A percentile compares a stretch with the other conserved stretches of the same genome.
phyloP scores from a whole-genome alignment of 768 basidiomycete species.

The Lactarius pseudohatsudake region DNA sequence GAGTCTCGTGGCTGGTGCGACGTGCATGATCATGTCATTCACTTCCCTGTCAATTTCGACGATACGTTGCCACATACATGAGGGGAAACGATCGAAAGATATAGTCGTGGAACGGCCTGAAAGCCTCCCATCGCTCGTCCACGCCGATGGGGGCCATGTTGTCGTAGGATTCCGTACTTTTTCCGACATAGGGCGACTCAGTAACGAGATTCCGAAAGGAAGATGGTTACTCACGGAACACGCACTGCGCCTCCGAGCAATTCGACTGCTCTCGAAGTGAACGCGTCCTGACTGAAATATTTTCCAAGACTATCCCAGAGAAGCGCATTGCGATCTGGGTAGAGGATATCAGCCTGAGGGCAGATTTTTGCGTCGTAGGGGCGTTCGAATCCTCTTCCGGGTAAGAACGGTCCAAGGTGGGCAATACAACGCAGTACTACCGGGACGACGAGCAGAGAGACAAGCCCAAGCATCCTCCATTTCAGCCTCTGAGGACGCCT shows the following conservation, averaged over 20 bases:
- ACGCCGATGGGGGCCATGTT: conserved; percentile 47
- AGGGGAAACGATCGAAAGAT: conserved; percentile 57
- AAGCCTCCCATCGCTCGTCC: conserved; percentile 48
- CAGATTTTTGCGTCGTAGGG: not conserved
- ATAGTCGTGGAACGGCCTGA: conserved; percentile 42
- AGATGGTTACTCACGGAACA: conserved; percentile 37
- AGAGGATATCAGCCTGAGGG: conserved; percentile 35
- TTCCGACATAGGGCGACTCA: not conserved
- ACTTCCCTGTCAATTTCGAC: too few species aligned
- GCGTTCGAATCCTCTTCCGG: not conserved
- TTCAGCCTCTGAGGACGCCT: not conserved
- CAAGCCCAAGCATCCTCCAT: not conserved
- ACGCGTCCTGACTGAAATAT: conserved; percentile 37
- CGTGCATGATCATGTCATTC: not conserved
- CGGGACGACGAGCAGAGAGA: not conserved
- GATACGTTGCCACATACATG: conserved; percentile 42
- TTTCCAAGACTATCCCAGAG: conserved; percentile 37
- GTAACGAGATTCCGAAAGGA: not conserved
- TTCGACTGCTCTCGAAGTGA: conserved; percentile 37
- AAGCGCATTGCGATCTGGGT: conserved; percentile 35
- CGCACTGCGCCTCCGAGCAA: conserved; percentile 43
- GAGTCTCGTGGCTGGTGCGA: conserved; percentile 44
- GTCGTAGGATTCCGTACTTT: conserved; percentile 55
- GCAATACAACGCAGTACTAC: not conserved
- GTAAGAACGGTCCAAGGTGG: not conserved